A percentile compares a stretch with the other conserved stretches of the same genome.
Conservation (phyloP, 768 basidiomycete species). For the Scleroderma bovista region DNA sequence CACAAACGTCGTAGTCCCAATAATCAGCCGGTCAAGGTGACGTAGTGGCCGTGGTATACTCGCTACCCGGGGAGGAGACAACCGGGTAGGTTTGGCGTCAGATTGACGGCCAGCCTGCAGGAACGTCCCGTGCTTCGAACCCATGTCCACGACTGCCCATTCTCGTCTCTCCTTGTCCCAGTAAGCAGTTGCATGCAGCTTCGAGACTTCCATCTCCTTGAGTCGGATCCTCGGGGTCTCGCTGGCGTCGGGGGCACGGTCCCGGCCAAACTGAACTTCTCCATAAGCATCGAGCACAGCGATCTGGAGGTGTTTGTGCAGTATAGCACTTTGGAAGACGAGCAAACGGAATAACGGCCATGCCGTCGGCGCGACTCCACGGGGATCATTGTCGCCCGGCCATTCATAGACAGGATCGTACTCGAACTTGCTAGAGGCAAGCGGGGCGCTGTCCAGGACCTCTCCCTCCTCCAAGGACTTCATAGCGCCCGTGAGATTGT, state of each 20-base stretch:
- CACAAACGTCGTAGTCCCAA: constrained; percentile 67
- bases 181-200: constrained; percentile 70
- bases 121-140: constrained; percentile 81
- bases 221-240: constrained; percentile 61
- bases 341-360: constrained; percentile 33
- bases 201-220: constrained; percentile 82
- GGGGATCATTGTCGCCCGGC: constrained; percentile 36
- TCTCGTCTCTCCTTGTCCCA: constrained; percentile 55
- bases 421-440: not conserved
- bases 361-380: not conserved
- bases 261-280: constrained; percentile 72
- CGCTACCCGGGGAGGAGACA: constrained; percentile 61
- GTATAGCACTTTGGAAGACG: constrained; percentile 35
- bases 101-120: constrained; percentile 27
- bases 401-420: constrained; percentile 59
- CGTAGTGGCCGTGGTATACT: constrained; percentile 60
- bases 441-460: not conserved
- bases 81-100: constrained; percentile 34
- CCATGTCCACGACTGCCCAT: constrained; percentile 82
- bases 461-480: constrained; percentile 13
- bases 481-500: no score
- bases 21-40: constrained; percentile 59
- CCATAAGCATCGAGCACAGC: constrained; percentile 58
- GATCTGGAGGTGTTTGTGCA: constrained; percentile 46
- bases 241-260: constrained; percentile 46